Conservation (phyloP, 2,329 filamentous ascomycete genomes). For the Peltaster fructicola region DNA sequence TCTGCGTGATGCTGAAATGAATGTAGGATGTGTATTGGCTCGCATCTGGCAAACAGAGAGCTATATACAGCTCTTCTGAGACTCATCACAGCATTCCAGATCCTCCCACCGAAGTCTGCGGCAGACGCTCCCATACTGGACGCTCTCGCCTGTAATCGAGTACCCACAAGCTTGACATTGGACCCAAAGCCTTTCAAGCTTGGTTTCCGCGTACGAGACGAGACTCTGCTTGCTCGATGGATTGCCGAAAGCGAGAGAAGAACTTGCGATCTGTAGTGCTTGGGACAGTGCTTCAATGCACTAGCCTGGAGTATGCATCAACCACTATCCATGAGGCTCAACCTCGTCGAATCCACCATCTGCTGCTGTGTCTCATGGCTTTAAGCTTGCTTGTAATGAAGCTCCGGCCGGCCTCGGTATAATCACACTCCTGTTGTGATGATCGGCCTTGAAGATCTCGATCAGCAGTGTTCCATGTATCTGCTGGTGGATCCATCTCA, state of each 20-base stretch:
- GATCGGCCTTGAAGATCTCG: too few species aligned
- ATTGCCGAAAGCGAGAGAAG: slow-evolving; percentile 29
- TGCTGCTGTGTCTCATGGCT: too few species aligned
- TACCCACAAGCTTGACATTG: slow-evolving; percentile 31
- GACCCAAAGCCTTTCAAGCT: slow-evolving; percentile 35
- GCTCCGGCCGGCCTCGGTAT: too few species aligned
- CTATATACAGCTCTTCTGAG: slow-evolving; percentile 30
- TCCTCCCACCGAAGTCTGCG: slow-evolving; percentile 23
- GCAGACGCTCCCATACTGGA: slow-evolving; percentile 27
- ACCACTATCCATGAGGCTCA: too few species aligned
- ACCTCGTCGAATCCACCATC: too few species aligned
- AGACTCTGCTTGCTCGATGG: slow-evolving; percentile 26
- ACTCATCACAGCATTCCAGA: slow-evolving; percentile 30
- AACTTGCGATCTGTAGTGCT: slow-evolving; percentile 26
- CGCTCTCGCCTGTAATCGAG: slow-evolving; percentile 27
- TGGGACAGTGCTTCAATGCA: too few species aligned
- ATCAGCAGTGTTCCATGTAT: too few species aligned
- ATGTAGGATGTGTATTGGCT: slow-evolving; percentile 17
- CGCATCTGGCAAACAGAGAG: slow-evolving; percentile 23
- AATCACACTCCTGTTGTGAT: too few species aligned
- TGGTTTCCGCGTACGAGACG: slow-evolving; percentile 27
- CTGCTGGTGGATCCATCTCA: too few species aligned
- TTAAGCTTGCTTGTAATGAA: too few species aligned
- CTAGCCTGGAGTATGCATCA: too few species aligned
- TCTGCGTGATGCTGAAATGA: not conserved